Conservation (phyloP, 2,329 filamentous ascomycete genomes). For the Hypoxylon sp. region DNA sequence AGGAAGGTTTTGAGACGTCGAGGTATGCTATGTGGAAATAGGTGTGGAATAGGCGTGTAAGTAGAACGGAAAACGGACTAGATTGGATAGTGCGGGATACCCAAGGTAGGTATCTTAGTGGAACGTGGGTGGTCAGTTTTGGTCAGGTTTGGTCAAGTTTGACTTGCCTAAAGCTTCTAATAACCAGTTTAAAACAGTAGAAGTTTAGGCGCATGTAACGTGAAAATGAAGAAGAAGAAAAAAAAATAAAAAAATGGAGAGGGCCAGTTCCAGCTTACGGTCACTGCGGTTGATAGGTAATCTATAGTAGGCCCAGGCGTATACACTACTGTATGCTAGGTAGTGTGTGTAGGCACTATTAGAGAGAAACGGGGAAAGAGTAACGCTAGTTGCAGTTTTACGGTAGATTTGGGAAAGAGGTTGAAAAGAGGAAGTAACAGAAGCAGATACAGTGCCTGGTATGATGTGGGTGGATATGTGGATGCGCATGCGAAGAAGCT, state of each 20-base stretch:
- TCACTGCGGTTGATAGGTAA: neutral
- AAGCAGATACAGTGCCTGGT: slow-evolving; percentile 17
- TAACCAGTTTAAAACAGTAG: slow-evolving; percentile 28
- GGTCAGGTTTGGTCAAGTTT: neutral
- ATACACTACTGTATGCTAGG: too few relatives aligned
- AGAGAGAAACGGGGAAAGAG: slow-evolving; percentile 26
- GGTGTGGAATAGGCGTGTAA: slow-evolving; percentile 24
- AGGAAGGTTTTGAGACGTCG: slow-evolving; percentile 38
- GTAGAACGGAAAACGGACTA: slow-evolving; percentile 29
- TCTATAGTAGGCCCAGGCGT: slow-evolving; percentile 2
- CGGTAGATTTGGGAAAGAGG: slow-evolving; percentile 22
- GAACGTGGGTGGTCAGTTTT: slow-evolving; percentile 37
- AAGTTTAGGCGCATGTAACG: slow-evolving; percentile 8
- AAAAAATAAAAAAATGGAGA: neutral
- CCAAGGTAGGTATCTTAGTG: slow-evolving; percentile 33
- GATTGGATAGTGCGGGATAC: slow-evolving; percentile 41
- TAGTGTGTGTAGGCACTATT: slow-evolving; percentile 3
- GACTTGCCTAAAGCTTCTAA: slow-evolving; percentile 11
- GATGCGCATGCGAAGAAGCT: slow-evolving; percentile 40
- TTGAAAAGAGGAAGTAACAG: slow-evolving; percentile 13
- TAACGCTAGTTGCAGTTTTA: slow-evolving; percentile 20
- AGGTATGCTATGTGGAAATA: slow-evolving; percentile 29
- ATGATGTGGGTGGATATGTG: slow-evolving; percentile 30
- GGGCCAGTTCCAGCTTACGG: slow-evolving; percentile 9
- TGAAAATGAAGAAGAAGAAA: neutral